These are phyloP conservation scores for Trichosanthes cucumerina DNA, from an alignment of 306 rosid species.

Conservation along the genomic window DNA sequence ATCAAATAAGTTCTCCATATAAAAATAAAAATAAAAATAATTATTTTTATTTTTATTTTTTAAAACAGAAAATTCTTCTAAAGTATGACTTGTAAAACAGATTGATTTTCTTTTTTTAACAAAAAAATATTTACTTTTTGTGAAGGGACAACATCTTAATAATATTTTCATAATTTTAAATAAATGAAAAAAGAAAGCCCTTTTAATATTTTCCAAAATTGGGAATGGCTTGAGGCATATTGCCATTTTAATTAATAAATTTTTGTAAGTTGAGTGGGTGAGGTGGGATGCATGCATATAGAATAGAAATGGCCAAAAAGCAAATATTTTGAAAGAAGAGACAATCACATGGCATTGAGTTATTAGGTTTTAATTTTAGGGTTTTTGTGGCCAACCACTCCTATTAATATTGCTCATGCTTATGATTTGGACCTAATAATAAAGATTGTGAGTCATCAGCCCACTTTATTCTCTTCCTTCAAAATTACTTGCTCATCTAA, in stretches of 20 bases:
- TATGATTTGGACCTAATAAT: neutral
- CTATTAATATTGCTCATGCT: neutral
- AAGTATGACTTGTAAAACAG: neutral
- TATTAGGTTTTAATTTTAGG: constrained; percentile 3
- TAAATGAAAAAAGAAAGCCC: neutral
- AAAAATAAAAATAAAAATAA: too few relatives aligned
- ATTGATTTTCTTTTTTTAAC: too few relatives aligned
- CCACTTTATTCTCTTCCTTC: neutral
- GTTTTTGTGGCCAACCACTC: constrained; percentile 1
- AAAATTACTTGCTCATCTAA: neutral
- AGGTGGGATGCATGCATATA: constrained; percentile 2
- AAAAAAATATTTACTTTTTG: neutral
- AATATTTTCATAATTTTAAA: neutral
- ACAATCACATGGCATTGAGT: neutral
- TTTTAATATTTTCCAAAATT: neutral
- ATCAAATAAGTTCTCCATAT: neutral
- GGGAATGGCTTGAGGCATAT: neutral
- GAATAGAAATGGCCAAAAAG: neutral
- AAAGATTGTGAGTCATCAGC: neutral
- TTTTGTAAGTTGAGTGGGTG: neutral
- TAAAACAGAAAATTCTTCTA: neutral
- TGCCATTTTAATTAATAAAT: neutral
- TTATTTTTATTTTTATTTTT: neutral
- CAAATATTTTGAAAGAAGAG: constrained; percentile 5
- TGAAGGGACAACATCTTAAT: neutral